Percentiles rank a stretch among this genome's conserved stretches.
Evolutionary conservation across 768 basidiomycete species (phyloP).

Genomic region (Suillus americanus): DNA sequence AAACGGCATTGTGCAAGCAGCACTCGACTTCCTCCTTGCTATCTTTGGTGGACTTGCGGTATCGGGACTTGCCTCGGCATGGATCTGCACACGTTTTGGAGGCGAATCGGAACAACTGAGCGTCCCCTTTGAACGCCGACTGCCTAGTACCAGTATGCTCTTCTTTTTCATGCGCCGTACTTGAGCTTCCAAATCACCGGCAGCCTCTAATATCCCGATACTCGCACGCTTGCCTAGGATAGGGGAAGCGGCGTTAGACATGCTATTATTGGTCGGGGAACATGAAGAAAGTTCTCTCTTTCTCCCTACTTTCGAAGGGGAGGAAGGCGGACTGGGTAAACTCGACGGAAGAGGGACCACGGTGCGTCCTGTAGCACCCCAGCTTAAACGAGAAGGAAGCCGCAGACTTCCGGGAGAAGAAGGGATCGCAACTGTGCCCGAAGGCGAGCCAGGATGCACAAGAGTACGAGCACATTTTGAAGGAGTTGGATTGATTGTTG

Average conservation of each 20-base stretch:
- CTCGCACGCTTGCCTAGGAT: conserved; percentile 20
- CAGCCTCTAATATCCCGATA: conserved; percentile 31
- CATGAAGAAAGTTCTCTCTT: conserved; percentile 3
- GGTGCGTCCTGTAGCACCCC: conserved; percentile 25
- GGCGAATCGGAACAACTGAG: conserved; percentile 10
- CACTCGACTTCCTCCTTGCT: conserved; percentile 28
- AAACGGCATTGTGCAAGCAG: conserved; percentile 4
- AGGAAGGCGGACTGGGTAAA: conserved; percentile 32
- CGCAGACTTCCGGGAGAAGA: conserved; percentile 30
- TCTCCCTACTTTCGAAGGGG: conserved; percentile 21
- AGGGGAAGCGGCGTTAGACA: neutral
- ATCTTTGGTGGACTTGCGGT: conserved; percentile 6
- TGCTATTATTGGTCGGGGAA: conserved; percentile 9
- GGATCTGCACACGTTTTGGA: conserved; percentile 30
- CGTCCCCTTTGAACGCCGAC: conserved; percentile 22
- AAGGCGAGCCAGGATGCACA: neutral
- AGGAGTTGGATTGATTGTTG: conserved; percentile 12
- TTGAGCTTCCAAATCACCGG: conserved; percentile 12
- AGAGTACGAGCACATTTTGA: conserved; percentile 28
- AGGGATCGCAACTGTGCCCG: conserved; percentile 7
- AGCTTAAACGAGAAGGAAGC: conserved; percentile 31
- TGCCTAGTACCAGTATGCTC: conserved; percentile 30
- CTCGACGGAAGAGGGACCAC: conserved; percentile 8
- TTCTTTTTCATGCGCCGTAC: conserved; percentile 20
- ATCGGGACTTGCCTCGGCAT: conserved; percentile 20